A percentile compares a stretch with the other conserved stretches of the same genome.
Evolutionary conservation across 352 stramenopile genomes (phyloP).

Genomic region (Blastocystis sp.): DNA sequence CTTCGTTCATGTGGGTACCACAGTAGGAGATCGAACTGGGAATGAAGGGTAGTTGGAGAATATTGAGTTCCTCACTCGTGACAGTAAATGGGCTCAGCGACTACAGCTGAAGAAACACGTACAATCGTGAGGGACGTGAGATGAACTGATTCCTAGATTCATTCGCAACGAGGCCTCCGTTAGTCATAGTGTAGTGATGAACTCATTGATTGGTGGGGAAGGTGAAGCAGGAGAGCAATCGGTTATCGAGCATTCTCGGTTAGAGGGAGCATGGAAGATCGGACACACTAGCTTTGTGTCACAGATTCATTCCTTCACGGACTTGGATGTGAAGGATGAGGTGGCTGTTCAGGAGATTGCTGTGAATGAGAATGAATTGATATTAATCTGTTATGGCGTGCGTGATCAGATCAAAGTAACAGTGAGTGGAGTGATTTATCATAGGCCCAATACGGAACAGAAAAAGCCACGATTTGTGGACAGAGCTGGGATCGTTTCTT

Average conservation of each 20-base stretch:
- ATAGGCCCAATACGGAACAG: conserved; percentile 4
- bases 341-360: conserved; percentile 63
- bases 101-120: conserved; percentile 31
- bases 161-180: conserved; percentile 28
- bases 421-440: too few species aligned
- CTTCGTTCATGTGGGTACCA: conserved; percentile 69
- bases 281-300: conserved; percentile 14
- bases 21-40: background rate
- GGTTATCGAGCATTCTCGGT: conserved; percentile 55
- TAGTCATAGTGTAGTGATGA: conserved; percentile 60
- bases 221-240: background rate
- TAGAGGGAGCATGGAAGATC: conserved; percentile 27
- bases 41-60: conserved; percentile 35
- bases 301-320: conserved; percentile 48
- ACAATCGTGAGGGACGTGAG: background rate
- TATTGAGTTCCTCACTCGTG: conserved; percentile 39
- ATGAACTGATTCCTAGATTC: background rate
- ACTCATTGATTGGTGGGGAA: conserved; percentile 40
- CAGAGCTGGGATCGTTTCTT: conserved; percentile 67
- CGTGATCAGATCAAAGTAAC: conserved; percentile 48
- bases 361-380: background rate
- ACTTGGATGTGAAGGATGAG: conserved; percentile 19
- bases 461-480: conserved; percentile 49
- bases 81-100: background rate
- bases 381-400: conserved; percentile 58